Conservation (phyloP, 2,329 filamentous ascomycete species). For the Pyricularia sp. region DNA sequence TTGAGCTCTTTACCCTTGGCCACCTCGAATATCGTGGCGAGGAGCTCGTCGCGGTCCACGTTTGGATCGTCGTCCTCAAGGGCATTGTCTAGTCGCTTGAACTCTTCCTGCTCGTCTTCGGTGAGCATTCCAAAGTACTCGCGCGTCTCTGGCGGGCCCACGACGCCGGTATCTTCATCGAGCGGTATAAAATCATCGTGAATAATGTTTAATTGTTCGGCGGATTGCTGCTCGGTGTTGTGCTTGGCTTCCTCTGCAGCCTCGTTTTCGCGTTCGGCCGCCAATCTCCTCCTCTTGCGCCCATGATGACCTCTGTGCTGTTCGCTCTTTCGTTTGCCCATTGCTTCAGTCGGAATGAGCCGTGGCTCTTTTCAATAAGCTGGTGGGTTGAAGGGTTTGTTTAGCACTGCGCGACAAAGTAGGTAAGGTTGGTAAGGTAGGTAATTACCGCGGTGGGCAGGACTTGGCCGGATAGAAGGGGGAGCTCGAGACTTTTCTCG, state of each 20-base stretch:
- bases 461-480: neutral
- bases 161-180: constrained; percentile 10
- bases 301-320: neutral
- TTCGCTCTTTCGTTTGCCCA: constrained; percentile 6
- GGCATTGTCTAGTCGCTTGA: constrained; percentile 76
- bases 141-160: constrained; percentile 17
- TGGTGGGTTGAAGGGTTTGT: neutral
- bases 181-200: constrained; percentile 12
- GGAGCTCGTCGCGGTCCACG: constrained; percentile 58
- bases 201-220: constrained; percentile 6
- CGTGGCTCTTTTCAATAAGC: too few relatives aligned
- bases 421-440: too few relatives aligned
- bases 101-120: constrained; percentile 91
- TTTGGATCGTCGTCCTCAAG: constrained; percentile 73
- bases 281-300: neutral
- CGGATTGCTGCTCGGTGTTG: constrained; percentile 15
- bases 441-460: neutral
- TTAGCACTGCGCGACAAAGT: neutral
- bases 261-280: neutral
- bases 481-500: neutral
- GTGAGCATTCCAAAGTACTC: constrained; percentile 90
- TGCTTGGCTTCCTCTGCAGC: constrained; percentile 3
- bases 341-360: neutral
- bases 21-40: constrained; percentile 76
- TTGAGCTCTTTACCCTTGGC: constrained; percentile 89